Evolutionary conservation across 306 rosid species (phyloP), one percentile per base, ranked within the genome.

Genomic region (Casuarina glauca): DNA sequence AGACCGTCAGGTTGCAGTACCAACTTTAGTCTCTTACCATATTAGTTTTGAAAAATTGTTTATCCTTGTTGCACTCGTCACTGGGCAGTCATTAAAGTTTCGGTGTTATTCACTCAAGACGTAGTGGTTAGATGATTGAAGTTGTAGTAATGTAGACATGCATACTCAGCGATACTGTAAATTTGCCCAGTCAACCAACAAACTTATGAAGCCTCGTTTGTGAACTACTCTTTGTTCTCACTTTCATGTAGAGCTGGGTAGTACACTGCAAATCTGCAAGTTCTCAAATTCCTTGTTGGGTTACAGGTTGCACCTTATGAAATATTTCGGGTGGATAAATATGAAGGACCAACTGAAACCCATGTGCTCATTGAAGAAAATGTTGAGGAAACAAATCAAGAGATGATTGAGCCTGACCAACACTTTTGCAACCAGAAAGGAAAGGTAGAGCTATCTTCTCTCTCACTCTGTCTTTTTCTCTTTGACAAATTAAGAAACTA

Each of bases 221-320:
- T 52, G 19, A 62, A 46, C 74, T 58, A 77, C 44, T 66, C 20
- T 46, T 45, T 42, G 9, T 67, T 67, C 19, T 13, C 66, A 58
- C 32, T 61, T 76, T 61, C 76, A 54, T 73, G 16, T 51, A 35
- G 53, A 55, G 73, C 77, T 72, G 54, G 36, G 76, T 55, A 10
- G 49, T 16, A 20, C 26, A 20, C 26, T 20, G 26, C 0, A 6
- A 0, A 16, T 41, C 70, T 15, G 26, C 51, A 67, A 17, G 12
- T 42, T 67, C 50, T 73, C 19, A 69, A 69, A 70, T 36, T 75
- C 49, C 66, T 6, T 57, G 60, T 66, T 69, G 67, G 48, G 55
- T 76, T 70, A 82, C 88, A 96, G 99, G 91, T 93, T 81, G 84
- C 88, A 38, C 98, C 99, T 67, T 76, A 77, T 84, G 97, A 91